Evolutionary conservation across 192 early-diverging fungal genomes (phyloP).

Genomic region (Endogone sp.): DNA sequence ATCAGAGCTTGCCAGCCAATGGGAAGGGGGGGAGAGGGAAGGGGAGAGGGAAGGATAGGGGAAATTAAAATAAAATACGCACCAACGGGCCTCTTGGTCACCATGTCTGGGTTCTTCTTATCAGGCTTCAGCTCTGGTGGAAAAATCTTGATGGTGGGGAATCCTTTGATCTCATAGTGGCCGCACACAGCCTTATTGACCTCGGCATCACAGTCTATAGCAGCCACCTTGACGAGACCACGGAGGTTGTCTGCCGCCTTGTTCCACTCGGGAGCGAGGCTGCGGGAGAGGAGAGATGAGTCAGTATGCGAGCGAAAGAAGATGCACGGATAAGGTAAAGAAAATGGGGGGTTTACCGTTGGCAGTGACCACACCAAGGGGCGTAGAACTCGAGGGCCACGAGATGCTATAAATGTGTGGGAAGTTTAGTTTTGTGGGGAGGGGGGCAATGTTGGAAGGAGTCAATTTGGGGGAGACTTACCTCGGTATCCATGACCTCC

Average conservation of each 20-base stretch:
- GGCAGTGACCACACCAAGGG: constrained; percentile 96
- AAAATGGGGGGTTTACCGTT: constrained; percentile 45
- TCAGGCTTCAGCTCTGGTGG: constrained; percentile 32
- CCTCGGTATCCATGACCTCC: constrained; percentile 66
- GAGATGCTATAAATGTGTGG: constrained; percentile 46
- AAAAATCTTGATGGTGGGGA: constrained; percentile 86
- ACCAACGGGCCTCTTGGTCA: constrained; percentile 29
- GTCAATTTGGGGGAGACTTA: constrained; percentile 16
- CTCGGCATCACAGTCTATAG: constrained; percentile 88
- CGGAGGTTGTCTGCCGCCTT: constrained; percentile 81
- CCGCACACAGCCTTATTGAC: constrained; percentile 72
- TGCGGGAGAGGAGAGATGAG: constrained; percentile 9
- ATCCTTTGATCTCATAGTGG: constrained; percentile 78
- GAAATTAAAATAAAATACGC: constrained; percentile 19
- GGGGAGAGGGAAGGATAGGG: neutral
- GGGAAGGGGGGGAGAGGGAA: neutral
- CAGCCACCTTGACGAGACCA: constrained; percentile 83
- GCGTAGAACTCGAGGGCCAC: constrained; percentile 93
- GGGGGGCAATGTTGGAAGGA: neutral
- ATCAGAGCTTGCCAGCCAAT: constrained; percentile 16
- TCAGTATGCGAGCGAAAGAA: neutral
- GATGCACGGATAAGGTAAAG: neutral
- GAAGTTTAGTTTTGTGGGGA: neutral
- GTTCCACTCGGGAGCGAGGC: constrained; percentile 82
- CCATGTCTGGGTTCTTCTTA: constrained; percentile 39